Conservation (phyloP, 2,329 filamentous ascomycete genomes). For the Ascochyta lentis region DNA sequence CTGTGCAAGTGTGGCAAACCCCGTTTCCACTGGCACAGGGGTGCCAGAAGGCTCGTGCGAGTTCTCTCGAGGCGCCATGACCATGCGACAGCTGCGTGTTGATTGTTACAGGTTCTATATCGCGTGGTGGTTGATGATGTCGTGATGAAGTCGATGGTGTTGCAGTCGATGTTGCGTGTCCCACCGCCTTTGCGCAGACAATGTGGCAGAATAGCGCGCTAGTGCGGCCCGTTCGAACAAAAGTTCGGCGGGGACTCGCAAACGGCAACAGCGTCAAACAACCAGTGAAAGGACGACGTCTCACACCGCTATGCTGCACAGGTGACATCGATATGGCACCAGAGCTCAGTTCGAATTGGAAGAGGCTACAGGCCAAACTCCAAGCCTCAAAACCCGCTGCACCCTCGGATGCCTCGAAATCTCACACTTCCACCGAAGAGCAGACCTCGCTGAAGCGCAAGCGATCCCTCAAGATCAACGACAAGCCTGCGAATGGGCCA, state of each 20-base stretch:
- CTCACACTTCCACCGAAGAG: constrained; percentile 32
- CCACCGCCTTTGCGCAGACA: constrained; percentile 10
- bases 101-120: constrained; percentile 27
- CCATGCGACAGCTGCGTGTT: constrained; percentile 14
- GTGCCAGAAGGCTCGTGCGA: constrained; percentile 61
- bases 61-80: constrained; percentile 64
- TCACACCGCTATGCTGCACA: constrained; percentile 36
- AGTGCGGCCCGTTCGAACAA: constrained; percentile 13
- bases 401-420: constrained; percentile 28
- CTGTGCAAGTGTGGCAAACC: constrained; percentile 83
- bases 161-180: constrained; percentile 31
- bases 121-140: constrained; percentile 39
- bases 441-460: constrained; percentile 45
- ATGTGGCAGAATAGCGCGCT: constrained; percentile 18
- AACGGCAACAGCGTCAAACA: constrained; percentile 22
- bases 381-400: constrained; percentile 44
- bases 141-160: constrained; percentile 36
- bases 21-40: constrained; percentile 71
- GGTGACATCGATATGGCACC: constrained; percentile 45
- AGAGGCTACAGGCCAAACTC: constrained; percentile 71
- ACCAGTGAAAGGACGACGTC: constrained; percentile 17
- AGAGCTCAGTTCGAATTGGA: constrained; percentile 71
- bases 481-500: constrained; percentile 20
- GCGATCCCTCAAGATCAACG: constrained; percentile 31
- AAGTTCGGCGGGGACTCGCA: constrained; percentile 20